Evolutionary conservation across 371 early-diverging fungal species (phyloP), one percentile per base, ranked within the genome.

Genomic region (Apophysomyces variabilis): DNA sequence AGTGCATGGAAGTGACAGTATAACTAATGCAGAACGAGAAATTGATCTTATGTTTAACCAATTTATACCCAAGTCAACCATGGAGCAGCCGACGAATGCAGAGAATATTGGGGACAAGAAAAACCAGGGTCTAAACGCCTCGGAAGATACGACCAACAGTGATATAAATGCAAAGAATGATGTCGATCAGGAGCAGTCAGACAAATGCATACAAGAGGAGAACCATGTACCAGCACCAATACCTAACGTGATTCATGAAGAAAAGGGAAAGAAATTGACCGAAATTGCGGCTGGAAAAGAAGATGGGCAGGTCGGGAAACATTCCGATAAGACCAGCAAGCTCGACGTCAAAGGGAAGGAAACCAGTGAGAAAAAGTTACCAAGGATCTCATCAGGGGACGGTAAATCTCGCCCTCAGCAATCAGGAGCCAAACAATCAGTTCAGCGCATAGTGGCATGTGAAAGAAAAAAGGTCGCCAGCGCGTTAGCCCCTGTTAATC

Each of bases 1-100:
- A 38, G 82, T 86, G 0, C 91, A 94, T 72, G 93, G 91, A 32
- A 90, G 92, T 61, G 89, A 87, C 66, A 78, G 87, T n/a, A 57
- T 76, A 11, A 85, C 78, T 36, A 74, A 78, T 46, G 94, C 93
- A n/a, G 70, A 80, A 61, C 87, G 88, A 13, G 93, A 92, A 69
- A 86, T 92, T 58, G 73, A 77, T 4, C 70, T 89, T 37, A 71
- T 92, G 62, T 92, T 92, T 77, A 61, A 32, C 37, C 54, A 21
- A 5, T 21, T 50, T 21, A 5, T 4, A 5, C 21, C 21, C 9
- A 9, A 21, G 21, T 41, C 41, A 13, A 41, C 3, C 11, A 26
- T 26, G 9, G 7, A 50, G 9, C n/a, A 50, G 16, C 5, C 9
- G n/a, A 21, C 35, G 11, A 4, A 50, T 4, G 21, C n/a, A 5